A percentile compares a stretch with the other conserved stretches of the same genome.
These are phyloP conservation scores for Microthlaspi erraticum DNA, from an alignment of 345 rosid genomes.

Conservation along the genomic window DNA sequence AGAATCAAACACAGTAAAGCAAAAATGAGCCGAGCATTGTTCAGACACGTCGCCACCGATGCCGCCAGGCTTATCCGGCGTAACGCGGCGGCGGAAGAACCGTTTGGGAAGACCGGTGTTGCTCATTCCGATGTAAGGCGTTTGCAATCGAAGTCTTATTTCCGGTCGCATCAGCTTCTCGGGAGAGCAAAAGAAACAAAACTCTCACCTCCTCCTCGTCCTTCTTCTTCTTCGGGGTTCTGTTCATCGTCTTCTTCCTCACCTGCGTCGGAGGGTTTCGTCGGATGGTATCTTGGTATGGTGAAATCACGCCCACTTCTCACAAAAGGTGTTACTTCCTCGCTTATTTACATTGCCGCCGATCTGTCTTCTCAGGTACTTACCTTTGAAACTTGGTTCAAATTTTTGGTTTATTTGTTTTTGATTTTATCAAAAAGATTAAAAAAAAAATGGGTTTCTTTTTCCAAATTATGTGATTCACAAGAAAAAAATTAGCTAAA, in stretches of 20 bases:
- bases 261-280: no score
- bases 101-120: neutral
- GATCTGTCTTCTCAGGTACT: no score
- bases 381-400: no score
- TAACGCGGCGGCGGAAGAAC: neutral
- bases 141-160: slow-evolving; percentile 49
- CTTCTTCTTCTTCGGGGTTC: slow-evolving; percentile 7
- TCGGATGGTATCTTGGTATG: no score
- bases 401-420: no score
- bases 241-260: neutral
- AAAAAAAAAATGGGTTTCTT: no score
- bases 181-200: slow-evolving; percentile 49
- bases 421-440: no score
- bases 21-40: slow-evolving; percentile 28
- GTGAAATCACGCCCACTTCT: no score
- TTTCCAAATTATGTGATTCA: neutral
- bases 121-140: neutral
- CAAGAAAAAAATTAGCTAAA: no score
- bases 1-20: neutral
- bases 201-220: slow-evolving; percentile 24
- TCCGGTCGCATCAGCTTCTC: slow-evolving; percentile 34
- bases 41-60: slow-evolving; percentile 12
- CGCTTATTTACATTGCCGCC: no score
- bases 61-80: slow-evolving; percentile 20
- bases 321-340: no score